Base-by-base conservation (phyloP, 2,329 filamentous ascomycete genomes). In the Lasiodiplodia citricola region DNA sequence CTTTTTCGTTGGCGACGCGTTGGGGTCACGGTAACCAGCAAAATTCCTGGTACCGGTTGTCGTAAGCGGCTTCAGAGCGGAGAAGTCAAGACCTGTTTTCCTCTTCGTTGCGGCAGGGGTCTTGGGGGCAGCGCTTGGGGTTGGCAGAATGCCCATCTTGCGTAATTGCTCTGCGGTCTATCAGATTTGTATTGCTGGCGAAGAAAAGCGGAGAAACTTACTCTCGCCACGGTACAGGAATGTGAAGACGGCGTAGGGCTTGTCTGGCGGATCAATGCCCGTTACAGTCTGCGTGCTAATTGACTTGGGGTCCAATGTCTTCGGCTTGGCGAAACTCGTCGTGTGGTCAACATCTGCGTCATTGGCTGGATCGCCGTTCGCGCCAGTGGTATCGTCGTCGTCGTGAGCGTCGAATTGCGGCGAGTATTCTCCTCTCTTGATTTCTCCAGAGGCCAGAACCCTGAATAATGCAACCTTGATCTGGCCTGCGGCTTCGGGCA, bases 201-300 rank as follows among this genome's bases (percentile, higher is more conserved):
- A 16, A 35, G 6, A n/a, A 23, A 5, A 8, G 7, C 44, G 16
- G 52, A 13, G 25, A 2, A 37, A 89, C 93, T 85, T 85, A 96
- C 95, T 91, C 78, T 97, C 92, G 79, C 96, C 96, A 70, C 96
- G 89, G 79, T 99, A 99, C 82, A 98, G 93, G 80, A 99, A 99
- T 35, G 96, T 98, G 80, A 99, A 99, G 10, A 92, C 91, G 4
- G 96, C 96, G 81, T 97, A 99, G 3, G 96, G 96, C 81, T 95
- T 96, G 71, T 98, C 95, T 23, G 94, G 94, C 0, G 94, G 93
- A 79, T 99, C 96, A 71, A 98, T 97, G 21, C 95, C 96, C 10
- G 96, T 98, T n/a, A 99, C 96, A 0, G 96, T 99, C 82, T 99
- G 96, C 2, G 96, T 99, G 77, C 94, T 98, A 77, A 99, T 99